Evolutionary conservation across 495 filamentous ascomycete genomes (phyloP).

Genomic region (Trichoderma erinaceum): DNA sequence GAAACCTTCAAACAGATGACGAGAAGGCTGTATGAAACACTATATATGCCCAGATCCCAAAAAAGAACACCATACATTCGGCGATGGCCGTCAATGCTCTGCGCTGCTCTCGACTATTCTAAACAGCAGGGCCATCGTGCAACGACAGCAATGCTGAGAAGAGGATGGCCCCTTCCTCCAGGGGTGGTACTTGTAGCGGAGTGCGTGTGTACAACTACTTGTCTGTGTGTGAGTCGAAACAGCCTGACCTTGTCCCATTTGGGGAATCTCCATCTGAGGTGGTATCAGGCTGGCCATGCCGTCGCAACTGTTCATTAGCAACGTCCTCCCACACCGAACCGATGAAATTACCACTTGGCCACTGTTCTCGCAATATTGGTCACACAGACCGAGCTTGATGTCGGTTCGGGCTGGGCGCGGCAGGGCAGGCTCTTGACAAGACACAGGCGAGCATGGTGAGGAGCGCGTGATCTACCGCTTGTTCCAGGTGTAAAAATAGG

Average conservation of each 20-base stretch:
- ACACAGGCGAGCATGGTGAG: not conserved
- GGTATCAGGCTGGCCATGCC: not conserved
- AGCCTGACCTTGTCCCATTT: not conserved
- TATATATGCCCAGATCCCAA: not conserved
- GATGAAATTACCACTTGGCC: not conserved
- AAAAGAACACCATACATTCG: not conserved
- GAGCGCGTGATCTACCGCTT: constrained; percentile 1
- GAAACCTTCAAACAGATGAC: not conserved
- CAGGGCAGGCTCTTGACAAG: not conserved
- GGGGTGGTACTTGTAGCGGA: not conserved
- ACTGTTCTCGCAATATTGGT: not conserved
- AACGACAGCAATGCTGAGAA: constrained; percentile 2
- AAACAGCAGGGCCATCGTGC: constrained; percentile 7
- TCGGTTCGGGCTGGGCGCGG: not conserved
- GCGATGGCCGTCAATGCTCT: constrained; percentile 7
- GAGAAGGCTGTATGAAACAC: not conserved
- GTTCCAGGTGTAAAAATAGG: not conserved
- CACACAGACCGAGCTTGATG: not conserved
- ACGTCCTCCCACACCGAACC: not conserved
- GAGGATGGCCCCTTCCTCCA: not conserved
- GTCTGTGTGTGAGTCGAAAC: not conserved
- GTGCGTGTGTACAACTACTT: not conserved
- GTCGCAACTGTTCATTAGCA: not conserved
- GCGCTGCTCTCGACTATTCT: not conserved
- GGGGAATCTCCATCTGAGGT: constrained; percentile 1